phyloP scores from a whole-genome alignment of 2,329 filamentous ascomycete species.

The Neofusicoccum ribis region DNA sequence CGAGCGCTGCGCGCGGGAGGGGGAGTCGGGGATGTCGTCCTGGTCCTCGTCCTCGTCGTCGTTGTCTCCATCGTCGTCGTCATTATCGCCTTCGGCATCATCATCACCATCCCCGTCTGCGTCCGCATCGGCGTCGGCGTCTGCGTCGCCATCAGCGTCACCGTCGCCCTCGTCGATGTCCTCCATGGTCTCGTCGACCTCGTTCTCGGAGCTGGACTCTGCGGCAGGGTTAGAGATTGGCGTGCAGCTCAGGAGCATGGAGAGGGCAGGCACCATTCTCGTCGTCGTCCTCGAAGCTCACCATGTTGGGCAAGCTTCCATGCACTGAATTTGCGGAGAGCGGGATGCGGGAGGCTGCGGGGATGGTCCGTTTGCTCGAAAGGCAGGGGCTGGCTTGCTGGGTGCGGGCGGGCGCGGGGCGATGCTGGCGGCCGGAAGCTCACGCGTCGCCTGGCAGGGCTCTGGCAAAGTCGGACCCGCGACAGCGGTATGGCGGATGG shows the following conservation, averaged over 20 bases:
- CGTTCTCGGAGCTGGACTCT: slow-evolving; percentile 43
- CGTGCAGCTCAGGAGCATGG: background rate
- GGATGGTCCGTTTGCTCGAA: slow-evolving; percentile 8
- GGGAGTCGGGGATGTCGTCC: slow-evolving; percentile 46
- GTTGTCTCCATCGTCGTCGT: slow-evolving; percentile 37
- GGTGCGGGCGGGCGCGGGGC: background rate
- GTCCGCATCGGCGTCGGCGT: slow-evolving; percentile 35
- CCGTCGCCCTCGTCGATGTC: slow-evolving; percentile 44
- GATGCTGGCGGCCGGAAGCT: background rate
- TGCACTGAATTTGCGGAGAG: background rate
- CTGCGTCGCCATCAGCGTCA: slow-evolving; percentile 39
- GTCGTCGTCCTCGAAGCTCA: slow-evolving; percentile 50
- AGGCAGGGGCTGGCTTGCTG: background rate
- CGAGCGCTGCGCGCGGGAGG: slow-evolving; percentile 39
- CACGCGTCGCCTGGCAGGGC: background rate
- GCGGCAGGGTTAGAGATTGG: slow-evolving; percentile 27
- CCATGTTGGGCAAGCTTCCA: slow-evolving; percentile 20
- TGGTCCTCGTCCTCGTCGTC: slow-evolving; percentile 44
- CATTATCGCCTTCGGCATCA: slow-evolving; percentile 34
- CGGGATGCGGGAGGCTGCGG: slow-evolving; percentile 15
- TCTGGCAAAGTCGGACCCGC: background rate
- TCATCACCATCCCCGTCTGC: slow-evolving; percentile 38
- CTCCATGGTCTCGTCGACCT: slow-evolving; percentile 46
- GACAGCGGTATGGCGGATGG: background rate
- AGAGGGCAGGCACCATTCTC: slow-evolving; percentile 40